Conservation (phyloP, 352 stramenopile genomes). For the Phytophthora tentaculata region DNA sequence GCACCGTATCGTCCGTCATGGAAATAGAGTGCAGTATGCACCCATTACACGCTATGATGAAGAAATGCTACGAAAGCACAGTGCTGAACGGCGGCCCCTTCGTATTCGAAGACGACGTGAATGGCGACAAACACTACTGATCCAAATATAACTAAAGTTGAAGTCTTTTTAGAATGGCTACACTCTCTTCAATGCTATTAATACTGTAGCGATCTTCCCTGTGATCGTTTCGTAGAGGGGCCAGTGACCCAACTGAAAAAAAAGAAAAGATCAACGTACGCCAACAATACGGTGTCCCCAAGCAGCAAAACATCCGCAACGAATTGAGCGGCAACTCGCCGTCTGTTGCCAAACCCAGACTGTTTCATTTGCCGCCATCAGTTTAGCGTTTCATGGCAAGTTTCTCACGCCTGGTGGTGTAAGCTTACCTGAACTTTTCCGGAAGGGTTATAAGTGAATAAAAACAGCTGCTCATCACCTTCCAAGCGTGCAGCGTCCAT, state of each 20-base stretch:
- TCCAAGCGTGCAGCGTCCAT: conserved; percentile 16
- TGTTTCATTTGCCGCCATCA: conserved; percentile 5
- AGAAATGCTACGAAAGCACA: neutral
- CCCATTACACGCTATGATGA: neutral
- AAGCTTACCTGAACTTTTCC: conserved; percentile 16
- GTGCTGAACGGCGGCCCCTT: neutral
- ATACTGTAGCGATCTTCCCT: conserved; percentile 11
- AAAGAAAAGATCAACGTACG: too few relatives aligned
- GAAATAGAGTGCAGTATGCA: neutral
- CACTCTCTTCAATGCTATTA: too few relatives aligned
- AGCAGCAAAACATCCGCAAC: neutral
- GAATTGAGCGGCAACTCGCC: neutral
- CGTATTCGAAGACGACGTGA: neutral
- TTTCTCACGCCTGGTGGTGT: conserved; percentile 9
- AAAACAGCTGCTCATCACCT: conserved; percentile 13
- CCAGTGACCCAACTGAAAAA: too few relatives aligned
- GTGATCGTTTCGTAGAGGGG: conserved; percentile 14
- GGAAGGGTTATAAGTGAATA: conserved; percentile 16
- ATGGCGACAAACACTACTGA: neutral
- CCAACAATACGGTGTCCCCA: too few relatives aligned
- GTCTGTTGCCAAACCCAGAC: neutral
- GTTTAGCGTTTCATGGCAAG: neutral
- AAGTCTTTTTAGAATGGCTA: too few relatives aligned
- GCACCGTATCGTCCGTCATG: neutral
- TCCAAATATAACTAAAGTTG: too few relatives aligned